Conservation (phyloP, 306 rosid species). For the Vigna mungo region DNA sequence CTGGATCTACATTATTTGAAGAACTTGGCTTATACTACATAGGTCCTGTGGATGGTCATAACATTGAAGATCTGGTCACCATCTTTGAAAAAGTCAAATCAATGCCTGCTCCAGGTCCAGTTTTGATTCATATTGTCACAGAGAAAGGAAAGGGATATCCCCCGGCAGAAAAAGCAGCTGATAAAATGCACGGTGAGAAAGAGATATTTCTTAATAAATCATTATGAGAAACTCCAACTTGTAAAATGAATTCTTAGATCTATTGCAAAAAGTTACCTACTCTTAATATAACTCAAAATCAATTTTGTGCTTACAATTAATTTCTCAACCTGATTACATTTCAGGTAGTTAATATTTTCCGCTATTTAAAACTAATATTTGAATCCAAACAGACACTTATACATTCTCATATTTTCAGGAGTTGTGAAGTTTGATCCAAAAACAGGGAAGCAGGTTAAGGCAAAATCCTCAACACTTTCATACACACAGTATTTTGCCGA, state of each 20-base stretch:
- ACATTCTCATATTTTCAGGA: conserved; percentile 53
- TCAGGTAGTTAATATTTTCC: background rate
- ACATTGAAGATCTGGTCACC: background rate
- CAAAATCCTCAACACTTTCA: conserved; percentile 70
- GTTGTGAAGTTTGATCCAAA: conserved; percentile 85
- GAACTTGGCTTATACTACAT: conserved; percentile 83
- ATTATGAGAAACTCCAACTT: background rate
- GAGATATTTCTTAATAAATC: background rate
- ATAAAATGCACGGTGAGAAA: conserved; percentile 88
- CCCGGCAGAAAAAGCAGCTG: conserved; percentile 86
- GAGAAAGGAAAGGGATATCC: conserved; percentile 96
- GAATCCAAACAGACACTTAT: background rate
- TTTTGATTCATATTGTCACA: conserved; percentile 83
- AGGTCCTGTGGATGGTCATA: conserved; percentile 63
- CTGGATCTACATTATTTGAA: conserved; percentile 74
- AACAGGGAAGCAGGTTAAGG: conserved; percentile 82
- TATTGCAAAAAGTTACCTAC: background rate
- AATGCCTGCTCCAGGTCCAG: conserved; percentile 81
- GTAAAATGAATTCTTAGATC: too few relatives aligned
- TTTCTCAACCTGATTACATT: background rate
- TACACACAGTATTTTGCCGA: conserved; percentile 88
- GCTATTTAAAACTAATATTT: background rate
- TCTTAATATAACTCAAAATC: background rate
- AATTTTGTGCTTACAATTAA: background rate
- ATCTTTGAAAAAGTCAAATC: conserved; percentile 54